Conservation (phyloP, 305 asterid species). For the Fraxinus sp. region DNA sequence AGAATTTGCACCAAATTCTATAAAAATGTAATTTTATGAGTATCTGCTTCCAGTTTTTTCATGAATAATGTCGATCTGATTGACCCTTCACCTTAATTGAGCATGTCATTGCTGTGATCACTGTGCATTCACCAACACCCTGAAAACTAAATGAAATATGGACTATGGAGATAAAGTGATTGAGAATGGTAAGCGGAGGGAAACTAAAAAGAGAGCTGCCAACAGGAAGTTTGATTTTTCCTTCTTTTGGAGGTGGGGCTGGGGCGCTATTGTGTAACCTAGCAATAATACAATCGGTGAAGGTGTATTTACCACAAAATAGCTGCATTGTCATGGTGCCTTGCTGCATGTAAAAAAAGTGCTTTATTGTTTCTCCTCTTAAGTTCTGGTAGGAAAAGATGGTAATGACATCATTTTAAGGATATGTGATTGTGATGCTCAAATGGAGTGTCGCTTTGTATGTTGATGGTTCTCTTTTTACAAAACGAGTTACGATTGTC, state of each 20-base stretch:
- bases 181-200: neutral
- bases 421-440: neutral
- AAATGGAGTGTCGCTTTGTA: neutral
- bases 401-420: neutral
- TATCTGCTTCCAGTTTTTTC: neutral
- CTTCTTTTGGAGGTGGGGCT: neutral
- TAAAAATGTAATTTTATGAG: neutral
- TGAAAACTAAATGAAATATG: neutral
- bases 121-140: neutral
- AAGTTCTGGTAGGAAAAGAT: neutral
- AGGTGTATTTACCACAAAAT: neutral
- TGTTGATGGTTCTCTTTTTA: neutral
- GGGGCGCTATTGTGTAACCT: neutral
- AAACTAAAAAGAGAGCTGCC: neutral
- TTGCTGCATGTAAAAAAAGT: neutral
- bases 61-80: neutral
- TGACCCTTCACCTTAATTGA: conserved; percentile 4
- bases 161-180: neutral
- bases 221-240: neutral
- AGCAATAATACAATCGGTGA: neutral
- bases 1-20: neutral
- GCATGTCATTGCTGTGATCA: neutral
- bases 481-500: neutral
- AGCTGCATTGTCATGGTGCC: neutral
- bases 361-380: neutral